These are phyloP conservation scores for Vararia minispora DNA, from an alignment of 768 basidiomycete genomes.

Conservation along the genomic window DNA sequence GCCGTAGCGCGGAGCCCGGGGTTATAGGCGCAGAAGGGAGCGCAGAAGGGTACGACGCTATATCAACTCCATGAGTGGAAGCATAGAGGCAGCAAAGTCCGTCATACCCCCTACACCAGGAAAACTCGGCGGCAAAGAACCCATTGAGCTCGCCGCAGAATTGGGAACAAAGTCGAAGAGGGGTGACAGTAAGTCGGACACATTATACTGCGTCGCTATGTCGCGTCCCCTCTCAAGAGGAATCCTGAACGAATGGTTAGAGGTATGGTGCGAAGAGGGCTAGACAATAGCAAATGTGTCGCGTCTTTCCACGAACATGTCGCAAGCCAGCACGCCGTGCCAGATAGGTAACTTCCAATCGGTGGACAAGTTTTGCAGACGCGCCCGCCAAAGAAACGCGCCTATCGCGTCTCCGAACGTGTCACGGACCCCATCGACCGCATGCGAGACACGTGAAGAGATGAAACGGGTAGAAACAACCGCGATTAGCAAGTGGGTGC, in stretches of 20 bases:
- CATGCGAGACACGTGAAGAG: too few species aligned
- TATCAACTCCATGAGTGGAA: conserved; percentile 36
- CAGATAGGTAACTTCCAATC: too few species aligned
- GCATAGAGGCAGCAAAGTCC: conserved; percentile 33
- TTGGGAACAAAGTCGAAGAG: conserved; percentile 90
- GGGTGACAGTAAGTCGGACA: conserved; percentile 76
- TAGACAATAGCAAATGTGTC: too few species aligned
- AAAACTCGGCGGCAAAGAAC: conserved; percentile 42
- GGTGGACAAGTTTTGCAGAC: too few species aligned
- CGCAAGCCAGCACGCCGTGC: too few species aligned
- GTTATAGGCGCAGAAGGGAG: conserved; percentile 78
- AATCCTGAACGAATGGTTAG: conserved; percentile 69
- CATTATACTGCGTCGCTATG: conserved; percentile 85
- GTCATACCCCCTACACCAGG: conserved; percentile 13
- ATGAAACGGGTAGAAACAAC: too few species aligned
- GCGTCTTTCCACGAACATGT: too few species aligned
- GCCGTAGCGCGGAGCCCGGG: conserved; percentile 76
- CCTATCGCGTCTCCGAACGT: too few species aligned
- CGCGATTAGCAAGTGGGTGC: too few species aligned
- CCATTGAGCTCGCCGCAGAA: conserved; percentile 54
- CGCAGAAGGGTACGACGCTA: conserved; percentile 18
- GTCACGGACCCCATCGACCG: too few species aligned
- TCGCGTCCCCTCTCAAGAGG: conserved; percentile 91
- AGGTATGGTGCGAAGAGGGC: too few species aligned
- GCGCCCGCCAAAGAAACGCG: too few species aligned